Percentiles rank a stretch among this genome's conserved stretches.
Evolutionary conservation across 139 green algal genomes (phyloP).

Genomic region (Micractinium sp.): DNA sequence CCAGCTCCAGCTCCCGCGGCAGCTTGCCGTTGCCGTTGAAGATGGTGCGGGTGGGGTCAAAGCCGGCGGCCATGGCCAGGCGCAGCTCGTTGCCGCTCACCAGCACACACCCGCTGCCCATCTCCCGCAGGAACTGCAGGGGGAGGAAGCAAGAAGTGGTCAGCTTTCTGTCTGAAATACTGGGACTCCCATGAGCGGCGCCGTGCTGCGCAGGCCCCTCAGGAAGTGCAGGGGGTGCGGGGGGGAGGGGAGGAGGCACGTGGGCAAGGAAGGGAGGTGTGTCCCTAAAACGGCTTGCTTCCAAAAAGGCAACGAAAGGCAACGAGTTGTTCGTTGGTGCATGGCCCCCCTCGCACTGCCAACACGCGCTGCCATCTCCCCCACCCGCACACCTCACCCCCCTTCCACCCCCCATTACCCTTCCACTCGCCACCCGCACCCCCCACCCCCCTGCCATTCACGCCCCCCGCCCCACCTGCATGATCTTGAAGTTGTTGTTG

Average conservation of each 20-base stretch:
- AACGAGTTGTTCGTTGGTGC: not conserved
- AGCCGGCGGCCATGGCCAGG: constrained; percentile 85
- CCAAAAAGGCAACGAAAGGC: too few species aligned
- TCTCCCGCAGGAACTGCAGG: constrained; percentile 51
- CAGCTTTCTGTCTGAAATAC: not conserved
- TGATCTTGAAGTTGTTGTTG: constrained; percentile 97
- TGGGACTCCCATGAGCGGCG: constrained; percentile 64
- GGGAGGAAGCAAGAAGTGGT: not conserved
- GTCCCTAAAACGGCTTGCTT: too few species aligned
- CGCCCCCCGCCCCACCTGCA: constrained; percentile 58
- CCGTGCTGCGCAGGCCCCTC: constrained; percentile 71
- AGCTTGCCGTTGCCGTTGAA: constrained; percentile 98
- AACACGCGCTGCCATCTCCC: too few species aligned
- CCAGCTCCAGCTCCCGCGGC: constrained; percentile 90
- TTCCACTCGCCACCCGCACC: too few species aligned
- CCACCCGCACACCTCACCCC: too few species aligned
- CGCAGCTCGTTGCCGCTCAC: constrained; percentile 96
- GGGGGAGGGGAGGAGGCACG: not conserved
- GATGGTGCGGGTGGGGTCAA: constrained; percentile 84
- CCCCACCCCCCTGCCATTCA: too few species aligned
- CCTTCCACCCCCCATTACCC: too few species aligned
- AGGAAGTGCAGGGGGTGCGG: constrained; percentile 28
- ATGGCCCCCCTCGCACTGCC: too few species aligned
- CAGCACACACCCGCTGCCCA: constrained; percentile 90
- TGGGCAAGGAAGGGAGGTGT: too few species aligned